These are phyloP conservation scores for Elsinoe batatas DNA, from an alignment of 2,329 filamentous ascomycete species.

Conservation along the genomic window DNA sequence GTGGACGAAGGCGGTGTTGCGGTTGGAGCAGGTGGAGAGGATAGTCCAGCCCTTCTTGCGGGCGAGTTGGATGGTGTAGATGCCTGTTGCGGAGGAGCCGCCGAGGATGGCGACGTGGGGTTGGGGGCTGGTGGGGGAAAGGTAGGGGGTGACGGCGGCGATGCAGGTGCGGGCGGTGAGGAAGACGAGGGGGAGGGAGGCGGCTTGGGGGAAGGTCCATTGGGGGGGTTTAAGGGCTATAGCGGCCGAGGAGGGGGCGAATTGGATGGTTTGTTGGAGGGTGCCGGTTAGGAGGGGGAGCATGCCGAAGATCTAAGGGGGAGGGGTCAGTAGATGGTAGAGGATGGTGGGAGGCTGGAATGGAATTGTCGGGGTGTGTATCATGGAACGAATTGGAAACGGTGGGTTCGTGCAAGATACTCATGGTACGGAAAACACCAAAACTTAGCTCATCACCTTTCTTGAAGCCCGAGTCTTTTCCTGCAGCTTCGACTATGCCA, in stretches of 20 bases:
- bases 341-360: neutral
- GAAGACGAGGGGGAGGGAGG: slow-evolving; percentile 25
- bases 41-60: slow-evolving; percentile 27
- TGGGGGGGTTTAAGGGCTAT: slow-evolving; percentile 23
- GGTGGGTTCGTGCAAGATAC: neutral
- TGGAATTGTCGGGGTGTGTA: neutral
- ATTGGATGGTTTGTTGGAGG: slow-evolving; percentile 23
- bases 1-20: slow-evolving; percentile 49
- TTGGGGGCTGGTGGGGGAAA: slow-evolving; percentile 19
- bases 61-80: slow-evolving; percentile 26
- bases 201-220: slow-evolving; percentile 25
- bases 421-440: neutral
- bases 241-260: slow-evolving; percentile 20
- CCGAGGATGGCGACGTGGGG: slow-evolving; percentile 26
- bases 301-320: slow-evolving; percentile 23
- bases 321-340: neutral
- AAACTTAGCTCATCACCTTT: slow-evolving; percentile 22
- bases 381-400: too few species aligned
- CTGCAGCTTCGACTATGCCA: slow-evolving; percentile 22
- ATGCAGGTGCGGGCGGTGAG: slow-evolving; percentile 26
- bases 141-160: slow-evolving; percentile 21
- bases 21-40: slow-evolving; percentile 45
- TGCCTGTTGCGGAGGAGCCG: slow-evolving; percentile 25
- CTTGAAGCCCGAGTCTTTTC: slow-evolving; percentile 20
- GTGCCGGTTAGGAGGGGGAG: slow-evolving; percentile 22